A percentile compares a stretch with the other conserved stretches of the same genome.
Conservation (phyloP, 805 yeast species). For the Lachancea sp. region DNA sequence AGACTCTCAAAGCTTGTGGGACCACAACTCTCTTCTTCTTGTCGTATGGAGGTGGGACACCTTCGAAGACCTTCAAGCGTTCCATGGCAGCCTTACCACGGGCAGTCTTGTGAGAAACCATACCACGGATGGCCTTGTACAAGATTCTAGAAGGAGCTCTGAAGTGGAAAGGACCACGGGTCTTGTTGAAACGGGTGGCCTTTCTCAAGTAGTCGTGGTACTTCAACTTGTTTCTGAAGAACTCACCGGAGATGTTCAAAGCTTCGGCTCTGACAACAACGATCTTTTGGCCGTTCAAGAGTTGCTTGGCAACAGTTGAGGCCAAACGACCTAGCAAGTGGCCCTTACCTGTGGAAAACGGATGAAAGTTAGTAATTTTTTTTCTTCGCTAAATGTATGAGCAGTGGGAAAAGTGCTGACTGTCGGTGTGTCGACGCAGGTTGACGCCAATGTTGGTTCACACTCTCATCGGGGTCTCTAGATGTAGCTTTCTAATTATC, state of each 20-base stretch:
- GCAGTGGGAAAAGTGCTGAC: neutral
- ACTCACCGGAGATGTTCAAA: conserved; percentile 98
- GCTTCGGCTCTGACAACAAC: conserved; percentile 97
- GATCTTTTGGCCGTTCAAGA: conserved; percentile 95
- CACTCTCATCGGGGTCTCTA: no score
- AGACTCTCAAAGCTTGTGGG: conserved; percentile 98
- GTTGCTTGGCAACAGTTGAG: conserved; percentile 96
- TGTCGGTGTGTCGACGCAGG: no score
- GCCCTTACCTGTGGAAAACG: conserved; percentile 68
- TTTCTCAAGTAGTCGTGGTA: conserved; percentile 99
- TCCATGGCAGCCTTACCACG: conserved; percentile 99
- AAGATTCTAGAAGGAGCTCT: conserved; percentile 99
- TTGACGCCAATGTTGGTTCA: no score
- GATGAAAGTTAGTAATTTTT: conserved; percentile 7
- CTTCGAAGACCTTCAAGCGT: conserved; percentile 99
- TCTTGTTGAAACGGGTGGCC: conserved; percentile 98
- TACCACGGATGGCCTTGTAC: conserved; percentile 99
- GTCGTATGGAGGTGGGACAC: conserved; percentile 99
- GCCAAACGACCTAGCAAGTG: conserved; percentile 99
- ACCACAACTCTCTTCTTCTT: conserved; percentile 99
- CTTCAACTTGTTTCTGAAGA: conserved; percentile 99
- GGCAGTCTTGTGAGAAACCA: conserved; percentile 99
- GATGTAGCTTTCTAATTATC: no score
- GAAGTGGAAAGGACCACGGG: conserved; percentile 99
- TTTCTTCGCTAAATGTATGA: neutral